phyloP scores from a whole-genome alignment of 2,329 filamentous ascomycete genomes.

The Alternaria infectoria region DNA sequence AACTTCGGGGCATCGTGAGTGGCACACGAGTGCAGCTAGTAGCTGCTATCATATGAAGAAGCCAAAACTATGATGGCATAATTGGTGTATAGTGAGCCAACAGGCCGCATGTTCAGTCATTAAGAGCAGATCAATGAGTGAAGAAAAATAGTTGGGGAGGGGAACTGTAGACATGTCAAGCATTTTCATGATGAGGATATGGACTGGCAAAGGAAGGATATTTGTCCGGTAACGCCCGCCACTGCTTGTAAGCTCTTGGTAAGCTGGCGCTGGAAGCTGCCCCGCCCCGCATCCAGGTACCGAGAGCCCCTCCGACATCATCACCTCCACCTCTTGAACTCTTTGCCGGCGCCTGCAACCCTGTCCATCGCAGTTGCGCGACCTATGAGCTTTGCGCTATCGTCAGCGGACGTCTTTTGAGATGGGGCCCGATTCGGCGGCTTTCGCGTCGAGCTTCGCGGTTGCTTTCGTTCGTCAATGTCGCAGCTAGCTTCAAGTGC shows the following conservation, averaged over 20 bases:
- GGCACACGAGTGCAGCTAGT: background rate
- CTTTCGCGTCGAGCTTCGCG: slow-evolving; percentile 7
- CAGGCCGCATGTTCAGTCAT: background rate
- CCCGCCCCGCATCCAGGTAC: slow-evolving; percentile 23
- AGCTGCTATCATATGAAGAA: background rate
- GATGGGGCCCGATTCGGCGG: background rate
- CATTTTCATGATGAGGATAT: background rate
- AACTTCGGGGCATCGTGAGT: background rate
- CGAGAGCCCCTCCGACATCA: slow-evolving; percentile 18
- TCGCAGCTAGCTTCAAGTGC: background rate
- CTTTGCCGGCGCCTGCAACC: slow-evolving; percentile 9
- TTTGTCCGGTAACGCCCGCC: background rate
- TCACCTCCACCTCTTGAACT: slow-evolving; percentile 13
- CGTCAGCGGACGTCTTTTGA: slow-evolving; percentile 4
- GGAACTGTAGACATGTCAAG: background rate
- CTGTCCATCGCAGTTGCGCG: background rate
- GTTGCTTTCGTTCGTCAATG: background rate
- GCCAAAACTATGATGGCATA: background rate
- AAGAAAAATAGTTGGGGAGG: background rate
- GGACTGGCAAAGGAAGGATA: background rate
- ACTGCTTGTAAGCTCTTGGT: slow-evolving; percentile 19
- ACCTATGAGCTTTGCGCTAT: slow-evolving; percentile 12
- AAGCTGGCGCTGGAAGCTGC: slow-evolving; percentile 10
- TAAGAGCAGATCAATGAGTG: background rate
- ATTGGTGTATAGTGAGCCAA: background rate